Evolutionary conservation across 2,329 filamentous ascomycete genomes (phyloP), one percentile per base, ranked within the genome.

Genomic region (Alternaria ventricosa): DNA sequence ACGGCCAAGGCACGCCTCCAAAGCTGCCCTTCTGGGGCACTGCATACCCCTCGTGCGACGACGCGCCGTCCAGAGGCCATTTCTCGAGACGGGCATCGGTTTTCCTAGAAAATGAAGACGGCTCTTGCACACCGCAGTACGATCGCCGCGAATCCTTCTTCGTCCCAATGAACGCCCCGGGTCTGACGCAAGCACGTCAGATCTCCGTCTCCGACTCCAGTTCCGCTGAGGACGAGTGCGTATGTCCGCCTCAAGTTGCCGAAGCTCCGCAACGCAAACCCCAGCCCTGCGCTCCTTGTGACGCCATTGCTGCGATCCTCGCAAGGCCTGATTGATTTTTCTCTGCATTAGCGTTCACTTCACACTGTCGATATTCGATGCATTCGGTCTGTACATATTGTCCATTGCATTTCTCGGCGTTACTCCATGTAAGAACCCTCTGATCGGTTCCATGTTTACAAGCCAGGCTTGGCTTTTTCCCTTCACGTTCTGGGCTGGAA

Each of bases 281-380:
- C 5, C 60, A 72, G 22, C 65, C 62, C 5, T 67, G 64, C 43
- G 69, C 70, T 45, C 71, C 70, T n/a, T 73, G 71, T 59, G 71
- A 74, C 15, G 71, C 71, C 36, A 72, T 74, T 28, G 70, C 70
- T 45, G 70, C 71, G 41, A 74, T 74, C 25, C 66, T 74, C 18
- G 71, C 65, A 22, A 58, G 65, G n/a, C 70, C 46, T 58, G 70
- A 65, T 62, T 68, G 55, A 68, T 69, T 53, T 63, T 6, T 12
- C 8, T 33, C 6, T 28, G 9, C 44, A 44, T 27, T 30, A 44
- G 25, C 54, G 23, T 74, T 67, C 63, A 60, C 61, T 74, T 71
- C 64, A 58, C 50, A 30, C 30, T 72, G 66, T 73, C 50, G 15
- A 72, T 73, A 71, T 68, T 73, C 57, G 50, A 59, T 64, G 65